Base-by-base conservation (phyloP, 2,329 filamentous ascomycete genomes). In the Aureobasidium sp. region DNA sequence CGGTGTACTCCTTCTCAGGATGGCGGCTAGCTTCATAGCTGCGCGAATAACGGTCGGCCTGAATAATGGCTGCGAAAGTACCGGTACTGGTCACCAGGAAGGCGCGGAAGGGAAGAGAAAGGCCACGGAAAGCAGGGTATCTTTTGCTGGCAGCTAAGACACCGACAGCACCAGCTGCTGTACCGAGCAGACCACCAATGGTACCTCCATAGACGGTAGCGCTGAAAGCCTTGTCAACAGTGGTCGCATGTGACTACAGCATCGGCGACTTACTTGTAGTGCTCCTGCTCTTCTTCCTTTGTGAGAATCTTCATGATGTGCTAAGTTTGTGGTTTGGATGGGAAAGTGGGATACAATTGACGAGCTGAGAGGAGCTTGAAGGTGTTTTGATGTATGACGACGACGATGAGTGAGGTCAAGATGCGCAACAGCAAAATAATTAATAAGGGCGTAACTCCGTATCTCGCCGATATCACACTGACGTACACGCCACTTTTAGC, bases 251-350 rank as follows among this genome's bases (percentile, higher is more conserved):
- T 62, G 44, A 23, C 3, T 1, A n/a, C 36, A 26, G 42, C 3
- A 32, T 27, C 6, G 5, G 20, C 13, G 23, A 67, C 77, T 56
- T 77, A 86, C 84, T 81, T 78, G 84, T 95, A 96, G 83, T 97
- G 92, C 60, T 84, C 89, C 64, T 81, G 75, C 78, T 97, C 92
- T 79, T 97, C 90, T 84, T 97, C 91, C 75, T 93, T 91, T 70
- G 89, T 95, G 74, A 97, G 83, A 73, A 97, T 81, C 87, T 97
- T 97, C 94, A 97, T 99, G 66, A 53, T 70, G 62, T 27, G 23
- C 56, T 81, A 76, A 36, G 26, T 48, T 17, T 39, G 57, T 34
- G 46, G 53, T 51, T 42, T 9, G 2, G 32, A 27, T 36, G 48
- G 46, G 23, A 39, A 27, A 27, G 42, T 55, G 34, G 32, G 36